A percentile compares a stretch with the other conserved stretches of the same genome.
Conservation (phyloP, 2,329 filamentous ascomycete species). For the Xylariomycetidae sp. region DNA sequence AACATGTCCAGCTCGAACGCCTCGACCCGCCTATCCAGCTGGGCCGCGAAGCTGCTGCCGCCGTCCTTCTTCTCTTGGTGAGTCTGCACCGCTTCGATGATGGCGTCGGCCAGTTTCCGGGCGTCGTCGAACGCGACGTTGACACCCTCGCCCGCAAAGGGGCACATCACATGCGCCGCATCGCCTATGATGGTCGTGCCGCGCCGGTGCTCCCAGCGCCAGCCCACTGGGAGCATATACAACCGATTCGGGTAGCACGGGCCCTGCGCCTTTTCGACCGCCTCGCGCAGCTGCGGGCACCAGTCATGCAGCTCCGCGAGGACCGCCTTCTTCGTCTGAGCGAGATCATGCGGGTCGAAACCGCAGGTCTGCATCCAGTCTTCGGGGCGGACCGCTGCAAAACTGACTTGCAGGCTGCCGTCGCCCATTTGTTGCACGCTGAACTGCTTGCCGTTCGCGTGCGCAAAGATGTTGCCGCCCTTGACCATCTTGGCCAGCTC, state of each 20-base stretch:
- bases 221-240: conserved; percentile 48
- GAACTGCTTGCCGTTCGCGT: conserved; percentile 36
- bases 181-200: conserved; percentile 55
- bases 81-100: conserved; percentile 28
- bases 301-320: conserved; percentile 33
- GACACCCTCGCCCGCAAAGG: conserved; percentile 55
- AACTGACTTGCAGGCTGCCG: conserved; percentile 39
- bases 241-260: conserved; percentile 38
- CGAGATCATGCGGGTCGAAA: conserved; percentile 37
- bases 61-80: no score
- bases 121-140: conserved; percentile 55
- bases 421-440: conserved; percentile 43
- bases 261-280: conserved; percentile 36
- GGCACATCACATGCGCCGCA: conserved; percentile 56
- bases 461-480: conserved; percentile 41
- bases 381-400: conserved; percentile 31
- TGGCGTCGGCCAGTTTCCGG: conserved; percentile 40
- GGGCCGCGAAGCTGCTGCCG: conserved; percentile 14
- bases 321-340: conserved; percentile 34
- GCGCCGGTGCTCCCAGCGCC: conserved; percentile 40
- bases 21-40: conserved; percentile 29
- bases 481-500: conserved; percentile 41
- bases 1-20: conserved; percentile 36
- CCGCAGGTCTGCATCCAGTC: conserved; percentile 38
- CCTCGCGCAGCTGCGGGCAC: conserved; percentile 35